phyloP scores from a whole-genome alignment of 73 alveolate species.

The Paramecium sonneborni region DNA sequence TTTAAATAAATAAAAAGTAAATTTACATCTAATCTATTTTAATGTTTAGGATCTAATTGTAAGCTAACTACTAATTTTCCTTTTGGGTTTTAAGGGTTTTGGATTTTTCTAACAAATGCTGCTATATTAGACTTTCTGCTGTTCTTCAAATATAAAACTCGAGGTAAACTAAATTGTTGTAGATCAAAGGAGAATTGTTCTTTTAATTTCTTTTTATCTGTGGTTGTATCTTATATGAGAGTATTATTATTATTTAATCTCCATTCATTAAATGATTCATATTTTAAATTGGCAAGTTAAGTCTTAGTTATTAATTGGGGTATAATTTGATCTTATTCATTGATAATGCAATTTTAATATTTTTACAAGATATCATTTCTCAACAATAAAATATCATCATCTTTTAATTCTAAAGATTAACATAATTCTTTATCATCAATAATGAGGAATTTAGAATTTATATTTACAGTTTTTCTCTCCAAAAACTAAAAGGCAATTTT shows the following conservation, averaged over 20 bases:
- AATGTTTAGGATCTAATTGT: not conserved
- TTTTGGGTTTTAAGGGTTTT: not conserved
- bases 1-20: not conserved
- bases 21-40: not conserved
- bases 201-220: not conserved
- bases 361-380: slow-evolving; percentile 52
- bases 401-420: not conserved
- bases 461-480: not conserved
- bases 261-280: slow-evolving; percentile 44
- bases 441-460: slow-evolving; percentile 4
- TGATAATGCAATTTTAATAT: not conserved
- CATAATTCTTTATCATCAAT: slow-evolving; percentile 12
- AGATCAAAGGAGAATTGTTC: not conserved
- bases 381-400: not conserved
- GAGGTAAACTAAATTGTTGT: not conserved
- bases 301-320: not conserved
- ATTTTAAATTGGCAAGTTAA: not conserved
- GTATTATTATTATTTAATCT: not conserved
- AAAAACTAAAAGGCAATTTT: not conserved
- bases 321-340: not conserved
- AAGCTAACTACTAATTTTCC: not conserved
- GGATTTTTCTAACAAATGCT: not conserved
- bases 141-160: not conserved
- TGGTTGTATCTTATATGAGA: not conserved
- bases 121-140: not conserved